Conservation (phyloP, 2,329 filamentous ascomycete species). For the Aureobasidium uvarum region DNA sequence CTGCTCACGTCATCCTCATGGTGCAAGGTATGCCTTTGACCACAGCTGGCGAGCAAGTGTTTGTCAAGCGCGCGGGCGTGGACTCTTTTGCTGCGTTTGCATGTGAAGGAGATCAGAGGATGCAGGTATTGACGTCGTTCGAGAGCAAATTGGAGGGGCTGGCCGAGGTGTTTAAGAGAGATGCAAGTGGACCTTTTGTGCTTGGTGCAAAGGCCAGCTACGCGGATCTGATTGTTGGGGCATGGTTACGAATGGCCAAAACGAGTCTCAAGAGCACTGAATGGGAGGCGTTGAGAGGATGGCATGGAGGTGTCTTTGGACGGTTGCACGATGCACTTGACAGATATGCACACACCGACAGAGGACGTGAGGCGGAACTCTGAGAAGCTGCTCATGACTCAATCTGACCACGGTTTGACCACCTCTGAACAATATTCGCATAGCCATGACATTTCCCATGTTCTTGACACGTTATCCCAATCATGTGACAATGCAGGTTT, state of each 20-base stretch:
- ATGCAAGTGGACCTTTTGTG: conserved; percentile 49
- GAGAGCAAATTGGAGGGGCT: background rate
- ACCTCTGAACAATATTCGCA: too few species aligned
- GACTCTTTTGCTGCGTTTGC: conserved; percentile 3
- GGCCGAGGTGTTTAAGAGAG: conserved; percentile 24
- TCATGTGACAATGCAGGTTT: too few species aligned
- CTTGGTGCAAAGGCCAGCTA: conserved; percentile 50
- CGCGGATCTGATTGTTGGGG: conserved; percentile 59
- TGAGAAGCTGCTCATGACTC: too few species aligned
- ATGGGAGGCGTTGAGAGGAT: conserved; percentile 50
- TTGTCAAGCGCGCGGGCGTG: conserved; percentile 14
- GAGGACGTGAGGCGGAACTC: background rate
- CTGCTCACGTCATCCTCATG: conserved; percentile 44
- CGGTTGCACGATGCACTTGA: conserved; percentile 47
- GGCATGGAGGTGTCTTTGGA: conserved; percentile 55
- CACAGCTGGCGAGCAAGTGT: conserved; percentile 17
- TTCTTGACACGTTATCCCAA: too few species aligned
- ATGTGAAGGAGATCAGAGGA: conserved; percentile 6
- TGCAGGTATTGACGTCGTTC: background rate
- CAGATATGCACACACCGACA: background rate
- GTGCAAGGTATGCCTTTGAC: conserved; percentile 41
- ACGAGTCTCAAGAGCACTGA: conserved; percentile 46
- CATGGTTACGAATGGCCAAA: conserved; percentile 53
- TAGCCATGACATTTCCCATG: too few species aligned
- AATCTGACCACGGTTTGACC: too few species aligned